phyloP scores from a whole-genome alignment of 306 rosid species.

The Trifolium dubium region DNA sequence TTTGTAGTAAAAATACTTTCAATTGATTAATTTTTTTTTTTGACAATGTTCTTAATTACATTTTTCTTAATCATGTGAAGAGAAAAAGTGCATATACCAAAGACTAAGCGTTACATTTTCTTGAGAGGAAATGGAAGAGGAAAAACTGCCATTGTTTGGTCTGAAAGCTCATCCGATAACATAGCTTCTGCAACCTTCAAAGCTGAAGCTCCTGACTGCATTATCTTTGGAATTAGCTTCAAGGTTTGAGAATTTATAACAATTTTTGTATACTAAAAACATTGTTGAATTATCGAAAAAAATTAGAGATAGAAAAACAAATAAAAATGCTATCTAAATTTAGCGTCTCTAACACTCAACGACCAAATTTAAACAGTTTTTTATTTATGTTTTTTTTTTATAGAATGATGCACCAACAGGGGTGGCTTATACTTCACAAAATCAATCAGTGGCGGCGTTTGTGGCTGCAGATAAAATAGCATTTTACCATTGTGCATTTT shows the following conservation, averaged over 20 bases:
- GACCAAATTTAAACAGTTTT: no score
- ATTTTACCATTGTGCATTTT: constrained; percentile 88
- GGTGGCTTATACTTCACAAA: constrained; percentile 87
- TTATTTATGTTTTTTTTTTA: background rate
- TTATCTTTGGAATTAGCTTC: constrained; percentile 87
- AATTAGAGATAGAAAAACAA: background rate
- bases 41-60: background rate
- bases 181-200: constrained; percentile 73
- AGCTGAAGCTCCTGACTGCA: constrained; percentile 57
- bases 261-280: background rate
- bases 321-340: background rate
- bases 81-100: constrained; percentile 76
- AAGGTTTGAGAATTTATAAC: constrained; percentile 46
- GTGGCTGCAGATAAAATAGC: constrained; percentile 78
- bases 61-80: constrained; percentile 47
- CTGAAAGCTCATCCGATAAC: constrained; percentile 77
- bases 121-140: constrained; percentile 93
- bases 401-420: constrained; percentile 99
- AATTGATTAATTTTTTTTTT: no score
- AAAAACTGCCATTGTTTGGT: constrained; percentile 66
- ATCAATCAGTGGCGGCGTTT: constrained; percentile 91
- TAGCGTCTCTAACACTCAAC: no score
- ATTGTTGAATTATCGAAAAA: background rate
- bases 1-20: no score
- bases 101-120: constrained; percentile 69